These are phyloP conservation scores for Pyracantha coccinea DNA, from an alignment of 331 rosid genomes.

Conservation along the genomic window DNA sequence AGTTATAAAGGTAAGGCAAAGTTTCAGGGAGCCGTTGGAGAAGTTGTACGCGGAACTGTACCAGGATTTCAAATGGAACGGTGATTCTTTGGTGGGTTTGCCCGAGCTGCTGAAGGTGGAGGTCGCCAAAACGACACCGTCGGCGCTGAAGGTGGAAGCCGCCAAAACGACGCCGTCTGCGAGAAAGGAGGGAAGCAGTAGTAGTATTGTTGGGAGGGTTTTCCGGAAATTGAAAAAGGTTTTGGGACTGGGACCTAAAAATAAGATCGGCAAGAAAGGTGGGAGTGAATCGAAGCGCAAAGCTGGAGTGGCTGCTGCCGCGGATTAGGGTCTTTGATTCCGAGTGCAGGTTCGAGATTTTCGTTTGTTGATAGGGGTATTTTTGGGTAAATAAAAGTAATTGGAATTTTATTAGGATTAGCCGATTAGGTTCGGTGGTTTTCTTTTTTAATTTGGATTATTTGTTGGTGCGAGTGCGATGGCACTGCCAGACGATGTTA, in stretches of 20 bases:
- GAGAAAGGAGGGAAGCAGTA: no score
- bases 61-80: not conserved
- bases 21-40: slow-evolving; percentile 16
- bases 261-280: not conserved
- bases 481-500: no score
- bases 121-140: not conserved
- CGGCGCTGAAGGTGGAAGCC: not conserved
- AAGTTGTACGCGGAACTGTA: slow-evolving; percentile 18
- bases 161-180: no score
- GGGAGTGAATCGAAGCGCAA: not conserved
- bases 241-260: slow-evolving; percentile 13
- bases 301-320: not conserved
- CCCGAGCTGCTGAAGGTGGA: slow-evolving; percentile 8
- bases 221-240: not conserved
- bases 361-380: not conserved
- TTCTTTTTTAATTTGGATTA: not conserved
- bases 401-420: not conserved
- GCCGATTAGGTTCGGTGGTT: not conserved
- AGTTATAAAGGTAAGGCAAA: not conserved
- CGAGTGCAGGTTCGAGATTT: not conserved
- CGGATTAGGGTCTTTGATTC: not conserved
- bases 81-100: slow-evolving; percentile 15
- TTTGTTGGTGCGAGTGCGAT: not conserved
- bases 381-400: not conserved
- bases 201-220: slow-evolving; percentile 6